Base-by-base conservation (phyloP, 352 stramenopile species). In the Phytophthora macrochlamydospora region DNA sequence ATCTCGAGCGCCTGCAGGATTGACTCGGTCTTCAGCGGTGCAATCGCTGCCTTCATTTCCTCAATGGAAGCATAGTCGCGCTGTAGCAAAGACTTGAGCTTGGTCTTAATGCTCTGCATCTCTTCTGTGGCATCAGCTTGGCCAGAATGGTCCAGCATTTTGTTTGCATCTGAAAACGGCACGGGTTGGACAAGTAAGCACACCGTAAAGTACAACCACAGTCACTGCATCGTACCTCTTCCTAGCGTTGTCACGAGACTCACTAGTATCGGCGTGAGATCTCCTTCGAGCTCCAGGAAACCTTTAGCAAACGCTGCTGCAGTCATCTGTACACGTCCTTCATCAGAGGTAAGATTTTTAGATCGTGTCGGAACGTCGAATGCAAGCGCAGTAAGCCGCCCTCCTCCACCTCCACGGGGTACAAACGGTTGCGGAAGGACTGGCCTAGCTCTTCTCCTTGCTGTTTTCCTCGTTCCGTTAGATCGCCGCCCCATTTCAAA, bases 301-400 rank as follows among this genome's bases (percentile, higher is more conserved):
- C 98, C 98, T 78, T 99, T 99, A 13, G 98, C 95, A 73, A 99
- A 99, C 4, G 97, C 97, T n/a, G 98, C 98, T 0, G 98, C 98
- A 24, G 98, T 99, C 80, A 99, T 99, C 83, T 99, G 99, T 33
- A 99, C 98, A 24, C 98, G 84, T 1, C 98, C 98, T 90, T 99
- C 98, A 69, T 99, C 98, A 4, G 89, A 98, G 7, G 97, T 99
- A 73, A 99, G 61, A 99, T 99, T 75, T 99, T 99, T 32, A 99
- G 81, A 72, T 99, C 98, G 82, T 99, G 98, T 4, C 98, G 93
- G 74, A 99, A 99, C 0, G 98, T 99, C 43, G 97, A 99, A 83
- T 99, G 98, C 37, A 99, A 84, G 28, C 98, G 92, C 51, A 99
- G 82, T 60, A 99, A 91, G 2, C 97, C 98, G 28, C 96, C 88